Conservation (phyloP, 139 green algal genomes). For the Closterium sp. region DNA sequence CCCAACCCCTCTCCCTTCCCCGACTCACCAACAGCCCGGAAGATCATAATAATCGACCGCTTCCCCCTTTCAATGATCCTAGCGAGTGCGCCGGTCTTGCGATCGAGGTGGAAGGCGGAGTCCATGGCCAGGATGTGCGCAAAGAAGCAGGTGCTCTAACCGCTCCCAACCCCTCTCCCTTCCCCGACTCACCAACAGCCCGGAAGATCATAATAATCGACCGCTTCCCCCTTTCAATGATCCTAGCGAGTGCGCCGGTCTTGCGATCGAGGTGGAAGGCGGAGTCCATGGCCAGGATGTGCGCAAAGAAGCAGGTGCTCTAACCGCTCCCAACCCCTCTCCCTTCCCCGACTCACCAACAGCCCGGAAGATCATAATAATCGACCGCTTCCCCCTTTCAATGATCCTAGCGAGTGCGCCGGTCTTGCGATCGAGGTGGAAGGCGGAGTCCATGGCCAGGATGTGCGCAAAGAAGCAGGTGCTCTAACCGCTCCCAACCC, state of each 20-base stretch:
- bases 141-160: too few species aligned
- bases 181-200: constrained; percentile 57
- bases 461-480: constrained; percentile 76
- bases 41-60: constrained; percentile 87
- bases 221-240: constrained; percentile 88
- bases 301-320: constrained; percentile 77
- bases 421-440: constrained; percentile 84
- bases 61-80: constrained; percentile 90
- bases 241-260: constrained; percentile 80
- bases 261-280: constrained; percentile 82
- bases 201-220: constrained; percentile 91
- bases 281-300: constrained; percentile 81
- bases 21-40: constrained; percentile 68
- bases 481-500: too few species aligned
- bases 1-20: too few species aligned
- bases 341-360: constrained; percentile 49
- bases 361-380: constrained; percentile 90
- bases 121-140: constrained; percentile 81
- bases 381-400: constrained; percentile 83
- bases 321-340: too few species aligned
- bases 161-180: too few species aligned
- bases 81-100: constrained; percentile 80
- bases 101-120: constrained; percentile 80
- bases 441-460: constrained; percentile 75
- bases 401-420: constrained; percentile 83